Percentiles rank a stretch among this genome's conserved stretches.
Evolutionary conservation across 495 filamentous ascomycete species (phyloP).

Genomic region (Bombardia bombarda): DNA sequence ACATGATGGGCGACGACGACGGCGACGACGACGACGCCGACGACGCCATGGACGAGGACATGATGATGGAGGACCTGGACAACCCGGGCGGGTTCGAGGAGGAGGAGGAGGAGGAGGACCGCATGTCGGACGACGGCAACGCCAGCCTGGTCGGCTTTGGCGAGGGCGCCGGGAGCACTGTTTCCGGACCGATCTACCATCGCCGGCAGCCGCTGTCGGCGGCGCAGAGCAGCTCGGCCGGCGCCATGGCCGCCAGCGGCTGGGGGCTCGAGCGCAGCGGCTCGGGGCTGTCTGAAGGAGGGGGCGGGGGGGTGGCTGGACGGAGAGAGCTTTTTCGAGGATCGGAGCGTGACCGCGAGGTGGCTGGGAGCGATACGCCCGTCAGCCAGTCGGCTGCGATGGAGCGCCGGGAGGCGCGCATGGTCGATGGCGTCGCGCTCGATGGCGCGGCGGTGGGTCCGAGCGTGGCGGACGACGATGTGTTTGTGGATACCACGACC

Average conservation of each 20-base stretch:
- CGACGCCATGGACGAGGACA: slow-evolving; percentile 36
- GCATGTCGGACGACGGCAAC: slow-evolving; percentile 65
- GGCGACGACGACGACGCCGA: slow-evolving; percentile 20
- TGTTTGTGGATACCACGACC: slow-evolving; percentile 38
- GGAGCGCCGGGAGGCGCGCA: slow-evolving; percentile 34
- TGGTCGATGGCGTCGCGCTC: slow-evolving; percentile 38
- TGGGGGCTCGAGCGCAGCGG: slow-evolving; percentile 35
- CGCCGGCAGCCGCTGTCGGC: slow-evolving; percentile 28
- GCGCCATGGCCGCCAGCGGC: slow-evolving; percentile 8
- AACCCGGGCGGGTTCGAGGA: slow-evolving; percentile 43
- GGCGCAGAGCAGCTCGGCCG: slow-evolving; percentile 7
- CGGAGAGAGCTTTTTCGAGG: slow-evolving; percentile 1
- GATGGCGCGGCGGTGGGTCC: slow-evolving; percentile 12
- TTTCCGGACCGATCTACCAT: slow-evolving; percentile 62
- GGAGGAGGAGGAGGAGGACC: too few relatives aligned
- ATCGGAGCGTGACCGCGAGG: slow-evolving; percentile 5
- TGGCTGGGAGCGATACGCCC: slow-evolving; percentile 27
- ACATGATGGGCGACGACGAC: slow-evolving; percentile 10
- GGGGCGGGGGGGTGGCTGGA: neutral
- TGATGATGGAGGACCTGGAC: slow-evolving; percentile 5
- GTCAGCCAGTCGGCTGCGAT: slow-evolving; percentile 30
- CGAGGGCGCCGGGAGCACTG: slow-evolving; percentile 74
- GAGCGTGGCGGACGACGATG: slow-evolving; percentile 18
- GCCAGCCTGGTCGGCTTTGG: slow-evolving; percentile 78
- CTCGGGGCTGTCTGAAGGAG: slow-evolving; percentile 34